Evolutionary conservation across 2,329 filamentous ascomycete species (phyloP).

Genomic region (Talaromyces sp.): DNA sequence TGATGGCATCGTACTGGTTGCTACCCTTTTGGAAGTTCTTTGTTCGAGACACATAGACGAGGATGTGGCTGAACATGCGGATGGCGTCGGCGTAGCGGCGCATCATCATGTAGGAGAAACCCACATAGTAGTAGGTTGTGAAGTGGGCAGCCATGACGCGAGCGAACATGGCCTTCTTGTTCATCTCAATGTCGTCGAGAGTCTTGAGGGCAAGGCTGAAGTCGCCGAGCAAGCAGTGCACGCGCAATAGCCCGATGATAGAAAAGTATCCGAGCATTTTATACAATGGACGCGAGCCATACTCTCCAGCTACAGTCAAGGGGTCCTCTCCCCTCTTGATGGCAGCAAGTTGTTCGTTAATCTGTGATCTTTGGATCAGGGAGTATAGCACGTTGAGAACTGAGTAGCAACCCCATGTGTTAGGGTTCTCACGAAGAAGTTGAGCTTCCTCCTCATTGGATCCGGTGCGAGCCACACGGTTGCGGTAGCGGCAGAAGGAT

Average conservation of each 20-base stretch:
- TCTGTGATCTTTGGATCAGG: constrained; percentile 95
- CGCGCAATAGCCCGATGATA: constrained; percentile 92
- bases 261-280: constrained; percentile 99
- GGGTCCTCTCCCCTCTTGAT: constrained; percentile 93
- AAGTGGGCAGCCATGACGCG: constrained; percentile 99
- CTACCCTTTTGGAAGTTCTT: constrained; percentile 99
- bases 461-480: constrained; percentile 73
- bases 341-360: constrained; percentile 91
- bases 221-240: constrained; percentile 94
- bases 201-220: constrained; percentile 98
- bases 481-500: constrained; percentile 95
- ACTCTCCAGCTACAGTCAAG: constrained; percentile 82
- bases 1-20: constrained; percentile 87
- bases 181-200: constrained; percentile 97
- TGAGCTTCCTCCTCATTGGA: constrained; percentile 89
- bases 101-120: constrained; percentile 99
- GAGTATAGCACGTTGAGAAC: constrained; percentile 99
- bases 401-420: constrained; percentile 99
- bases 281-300: constrained; percentile 90
- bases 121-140: constrained; percentile 99
- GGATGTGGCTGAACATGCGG: constrained; percentile 99
- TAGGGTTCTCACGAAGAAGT: constrained; percentile 90
- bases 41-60: constrained; percentile 95
- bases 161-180: constrained; percentile 99
- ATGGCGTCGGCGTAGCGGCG: constrained; percentile 98